Evolutionary conservation across 106 monocot genomes (phyloP).

Genomic region (Alisma plantagoaquatica): DNA sequence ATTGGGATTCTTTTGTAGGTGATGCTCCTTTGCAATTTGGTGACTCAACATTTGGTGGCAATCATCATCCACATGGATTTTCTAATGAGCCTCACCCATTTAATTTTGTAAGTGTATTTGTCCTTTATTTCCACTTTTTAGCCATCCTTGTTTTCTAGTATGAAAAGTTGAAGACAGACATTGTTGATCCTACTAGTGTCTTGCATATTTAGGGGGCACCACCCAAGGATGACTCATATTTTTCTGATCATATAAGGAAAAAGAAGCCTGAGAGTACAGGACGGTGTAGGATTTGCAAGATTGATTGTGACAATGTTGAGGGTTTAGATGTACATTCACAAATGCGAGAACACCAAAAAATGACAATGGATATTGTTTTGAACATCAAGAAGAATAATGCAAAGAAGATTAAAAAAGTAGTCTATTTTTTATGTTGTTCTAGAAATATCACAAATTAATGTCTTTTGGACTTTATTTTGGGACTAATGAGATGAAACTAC

Average conservation of each 20-base stretch:
- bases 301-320: slow-evolving; percentile 79
- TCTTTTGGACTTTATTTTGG: background rate
- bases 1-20: too few relatives aligned
- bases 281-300: slow-evolving; percentile 82
- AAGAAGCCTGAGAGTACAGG: slow-evolving; percentile 42
- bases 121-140: background rate
- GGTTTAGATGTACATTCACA: slow-evolving; percentile 78
- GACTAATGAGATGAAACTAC: background rate
- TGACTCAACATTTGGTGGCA: too few relatives aligned
- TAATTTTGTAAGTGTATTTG: background rate
- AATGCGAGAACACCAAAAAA: slow-evolving; percentile 83
- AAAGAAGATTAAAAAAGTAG: slow-evolving; percentile 52
- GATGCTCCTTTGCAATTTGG: too few relatives aligned
- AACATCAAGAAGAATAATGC: slow-evolving; percentile 60
- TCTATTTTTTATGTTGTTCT: background rate
- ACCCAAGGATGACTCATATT: slow-evolving; percentile 10
- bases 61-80: slow-evolving; percentile 1
- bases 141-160: background rate
- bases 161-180: background rate
- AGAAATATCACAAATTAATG: background rate
- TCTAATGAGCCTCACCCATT: background rate
- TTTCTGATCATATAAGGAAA: slow-evolving; percentile 48
- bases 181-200: too few relatives aligned
- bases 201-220: too few relatives aligned
- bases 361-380: slow-evolving; percentile 81